phyloP scores from a whole-genome alignment of 179 eudicot species.

The Patellifolia procumbens region DNA sequence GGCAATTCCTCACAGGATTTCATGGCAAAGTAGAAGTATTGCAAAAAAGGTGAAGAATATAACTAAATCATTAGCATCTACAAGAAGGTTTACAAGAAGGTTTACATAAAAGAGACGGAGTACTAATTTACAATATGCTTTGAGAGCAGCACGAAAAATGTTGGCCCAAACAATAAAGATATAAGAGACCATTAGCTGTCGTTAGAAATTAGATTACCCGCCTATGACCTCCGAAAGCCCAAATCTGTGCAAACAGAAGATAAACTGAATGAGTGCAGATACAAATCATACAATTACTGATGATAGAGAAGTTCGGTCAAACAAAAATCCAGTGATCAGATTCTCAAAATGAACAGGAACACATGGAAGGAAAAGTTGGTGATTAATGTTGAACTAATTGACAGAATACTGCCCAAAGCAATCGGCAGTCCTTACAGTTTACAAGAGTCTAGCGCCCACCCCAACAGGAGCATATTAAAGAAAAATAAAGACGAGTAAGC shows the following conservation, averaged over 20 bases:
- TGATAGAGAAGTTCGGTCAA: not conserved
- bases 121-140: conserved; percentile 29
- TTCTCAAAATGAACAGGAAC: not conserved
- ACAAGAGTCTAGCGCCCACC: not conserved
- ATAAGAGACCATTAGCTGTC: conserved; percentile 14
- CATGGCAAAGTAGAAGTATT: conserved; percentile 12
- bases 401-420: not conserved
- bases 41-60: not conserved
- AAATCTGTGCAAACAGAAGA: conserved; percentile 50
- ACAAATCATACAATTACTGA: not conserved
- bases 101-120: too few relatives aligned
- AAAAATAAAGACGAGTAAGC: not conserved
- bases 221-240: conserved; percentile 93
- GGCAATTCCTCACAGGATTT: conserved; percentile 11
- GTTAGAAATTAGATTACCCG: conserved; percentile 49
- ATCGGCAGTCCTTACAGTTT: not conserved
- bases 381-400: not conserved
- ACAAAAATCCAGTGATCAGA: not conserved
- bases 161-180: conserved; percentile 3
- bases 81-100: conserved; percentile 29
- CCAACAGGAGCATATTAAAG: not conserved
- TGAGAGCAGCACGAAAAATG: conserved; percentile 5
- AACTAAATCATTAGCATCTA: conserved; percentile 31
- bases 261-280: not conserved
- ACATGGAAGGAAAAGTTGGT: not conserved